These are phyloP conservation scores for Umbelopsis isabellina DNA, from an alignment of 192 early-diverging fungal species.

Conservation along the genomic window DNA sequence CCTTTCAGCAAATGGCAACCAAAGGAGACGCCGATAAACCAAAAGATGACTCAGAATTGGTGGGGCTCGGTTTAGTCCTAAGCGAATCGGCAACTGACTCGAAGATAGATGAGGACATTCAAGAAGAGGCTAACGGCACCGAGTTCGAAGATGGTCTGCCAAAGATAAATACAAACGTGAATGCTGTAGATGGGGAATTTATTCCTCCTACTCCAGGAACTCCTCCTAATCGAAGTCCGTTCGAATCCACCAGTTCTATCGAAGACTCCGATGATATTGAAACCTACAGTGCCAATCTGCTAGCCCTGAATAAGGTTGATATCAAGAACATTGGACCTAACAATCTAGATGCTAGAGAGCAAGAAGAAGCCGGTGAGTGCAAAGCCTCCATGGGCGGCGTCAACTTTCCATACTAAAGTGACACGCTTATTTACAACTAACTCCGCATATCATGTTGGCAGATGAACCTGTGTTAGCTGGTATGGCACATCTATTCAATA, in stretches of 20 bases:
- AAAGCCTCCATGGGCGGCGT: too few species aligned
- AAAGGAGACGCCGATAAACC: background rate
- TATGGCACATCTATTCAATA: constrained; percentile 17
- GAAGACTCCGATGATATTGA: constrained; percentile 26
- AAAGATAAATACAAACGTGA: background rate
- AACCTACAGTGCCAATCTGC: constrained; percentile 21
- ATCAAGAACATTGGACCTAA: constrained; percentile 22
- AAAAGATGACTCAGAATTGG: constrained; percentile 1
- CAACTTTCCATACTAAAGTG: too few species aligned
- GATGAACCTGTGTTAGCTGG: constrained; percentile 23
- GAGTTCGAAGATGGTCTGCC: constrained; percentile 1
- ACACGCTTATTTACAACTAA: too few species aligned
- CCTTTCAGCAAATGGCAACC: constrained; percentile 7
- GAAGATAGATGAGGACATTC: background rate
- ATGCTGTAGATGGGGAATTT: constrained; percentile 13
- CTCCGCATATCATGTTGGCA: background rate
- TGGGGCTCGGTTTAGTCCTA: background rate
- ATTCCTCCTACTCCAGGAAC: constrained; percentile 28
- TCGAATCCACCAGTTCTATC: background rate
- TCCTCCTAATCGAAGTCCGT: constrained; percentile 11
- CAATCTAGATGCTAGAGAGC: constrained; percentile 23
- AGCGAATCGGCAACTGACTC: background rate
- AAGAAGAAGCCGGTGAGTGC: constrained; percentile 25
- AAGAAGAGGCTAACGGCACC: background rate
- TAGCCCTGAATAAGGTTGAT: constrained; percentile 24